Evolutionary conservation across 371 early-diverging fungal genomes (phyloP), one percentile per base, ranked within the genome.

Genomic region (Mucor sp.): DNA sequence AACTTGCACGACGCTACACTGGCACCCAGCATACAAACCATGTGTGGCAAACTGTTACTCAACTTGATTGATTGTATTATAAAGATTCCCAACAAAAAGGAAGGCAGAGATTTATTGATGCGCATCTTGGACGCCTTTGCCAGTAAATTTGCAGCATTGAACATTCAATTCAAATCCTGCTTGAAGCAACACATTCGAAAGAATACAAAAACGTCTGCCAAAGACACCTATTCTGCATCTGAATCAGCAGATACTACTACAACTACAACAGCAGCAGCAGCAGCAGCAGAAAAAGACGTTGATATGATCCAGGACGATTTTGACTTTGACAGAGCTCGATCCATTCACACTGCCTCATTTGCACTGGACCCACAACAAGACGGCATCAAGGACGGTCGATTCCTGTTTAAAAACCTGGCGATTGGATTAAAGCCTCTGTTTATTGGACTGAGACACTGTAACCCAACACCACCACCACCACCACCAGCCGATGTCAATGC

Each of bases 41-140:
- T 98, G 94, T 97, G 98, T 68, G 93, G 92, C 58, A 98, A 97
- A 69, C 78, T 99, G 19, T 76, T 99, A 21, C 79, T 96, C 39
- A 95, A 95, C 73, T 73, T 97, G 48, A 90, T 95, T 28, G 98
- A 98, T 56, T 90, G 92, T 69, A 91, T 95, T 61, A 87, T 89
- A 55, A 87, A 84, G 65, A 89, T 90, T 27, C 88, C 86, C 4
- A 85, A 91, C 71, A 87, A 84, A 65, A 67, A 61, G 63, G 82
- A 87, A 65, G 88, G 87, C 28, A 90, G 97, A 35, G 83, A 82
- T 14, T 85, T 97, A 58, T 78, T 97, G 43, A 89, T 96, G 69
- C 86, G 92, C 28, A 94, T 96, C 14, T 80, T 98, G 47, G 92
- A 93, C 65, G 88, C 95, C 0, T 94, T 95, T 79, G 83, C 90